Base-by-base conservation (phyloP, 176 grass and related monocot genomes). In the Areca catechu region DNA sequence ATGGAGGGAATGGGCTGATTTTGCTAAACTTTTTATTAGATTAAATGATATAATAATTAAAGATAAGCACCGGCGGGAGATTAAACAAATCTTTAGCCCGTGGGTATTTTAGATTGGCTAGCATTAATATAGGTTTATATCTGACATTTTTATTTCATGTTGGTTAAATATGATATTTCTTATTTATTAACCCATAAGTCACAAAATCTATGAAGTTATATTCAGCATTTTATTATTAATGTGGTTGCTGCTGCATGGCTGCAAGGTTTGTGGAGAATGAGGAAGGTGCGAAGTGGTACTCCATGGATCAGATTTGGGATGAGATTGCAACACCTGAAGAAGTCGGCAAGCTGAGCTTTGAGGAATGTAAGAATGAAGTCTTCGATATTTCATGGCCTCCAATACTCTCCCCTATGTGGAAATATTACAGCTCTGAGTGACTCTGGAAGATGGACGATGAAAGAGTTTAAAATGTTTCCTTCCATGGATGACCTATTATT, bases 271-370 rank as follows among this genome's bases (percentile, higher is more conserved):
- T 69, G 49, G 63, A 70, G 5, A 23, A 49, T 0, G 15, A 50
- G 25, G 47, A 9, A 15, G 77, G 69, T 47, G 76, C 85, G 67
- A 65, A 85, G 62, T 81, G 60, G 16, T 95, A 88, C 56, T 74
- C 75, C 55, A 95, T 95, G 84, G 89, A 95, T 48, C 80, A 88
- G 73, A 88, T 95, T 82, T 95, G 89, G 89, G 82, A 68, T 64
- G 89, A 95, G 57, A 95, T 95, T 61, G 68, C 67, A 54, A 78
- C 34, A 14, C 9, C 79, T 48, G 53, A 80, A 30, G 74, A 7
- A 17, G 53, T 70, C 12, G 17, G 63, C 1, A 64, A 28, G 27
- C 37, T 24, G 16, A 50, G 51, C 22, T 61, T 71, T 22, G 24
- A 53, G 51, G 65, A 69, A 68, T 63, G 64, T 5, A 85, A 79